These are phyloP conservation scores for Colletotrichum tofieldiae DNA, from an alignment of 2,329 filamentous ascomycete genomes.

Conservation along the genomic window DNA sequence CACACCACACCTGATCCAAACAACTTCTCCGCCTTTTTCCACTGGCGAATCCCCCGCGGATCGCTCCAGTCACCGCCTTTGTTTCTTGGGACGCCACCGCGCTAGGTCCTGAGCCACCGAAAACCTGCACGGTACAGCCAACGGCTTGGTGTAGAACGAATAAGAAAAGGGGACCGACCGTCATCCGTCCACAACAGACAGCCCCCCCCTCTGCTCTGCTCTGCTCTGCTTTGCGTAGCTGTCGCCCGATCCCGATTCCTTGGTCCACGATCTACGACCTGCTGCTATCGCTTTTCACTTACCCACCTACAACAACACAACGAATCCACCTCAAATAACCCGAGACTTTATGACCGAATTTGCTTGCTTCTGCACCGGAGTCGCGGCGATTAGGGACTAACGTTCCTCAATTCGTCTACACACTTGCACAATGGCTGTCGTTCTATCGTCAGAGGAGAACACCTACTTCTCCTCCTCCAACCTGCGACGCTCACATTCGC, in stretches of 20 bases:
- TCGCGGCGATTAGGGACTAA: conserved; percentile 38
- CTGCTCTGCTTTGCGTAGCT: conserved; percentile 6
- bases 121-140: conserved; percentile 42
- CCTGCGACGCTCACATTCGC: conserved; percentile 73
- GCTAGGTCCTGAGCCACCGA: conserved; percentile 43
- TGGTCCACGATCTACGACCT: conserved; percentile 35
- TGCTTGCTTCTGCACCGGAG: conserved; percentile 21
- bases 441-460: conserved; percentile 71
- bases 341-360: conserved; percentile 35
- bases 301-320: conserved; percentile 21
- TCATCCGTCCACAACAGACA: conserved; percentile 39
- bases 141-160: conserved; percentile 42
- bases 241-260: conserved; percentile 36
- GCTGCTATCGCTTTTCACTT: conserved; percentile 15
- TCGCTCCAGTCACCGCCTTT: conserved; percentile 46
- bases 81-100: conserved; percentile 44
- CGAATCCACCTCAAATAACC: neutral
- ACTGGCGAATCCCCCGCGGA: conserved; percentile 43
- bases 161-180: conserved; percentile 38
- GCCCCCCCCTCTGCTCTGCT: conserved; percentile 13
- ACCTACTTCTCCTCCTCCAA: conserved; percentile 68
- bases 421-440: conserved; percentile 65
- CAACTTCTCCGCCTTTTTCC: conserved; percentile 15
- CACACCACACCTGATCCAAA: conserved; percentile 1
- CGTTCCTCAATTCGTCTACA: conserved; percentile 36